Base-by-base conservation (phyloP, 495 filamentous ascomycete genomes). In the Lasiosphaeria miniovina region DNA sequence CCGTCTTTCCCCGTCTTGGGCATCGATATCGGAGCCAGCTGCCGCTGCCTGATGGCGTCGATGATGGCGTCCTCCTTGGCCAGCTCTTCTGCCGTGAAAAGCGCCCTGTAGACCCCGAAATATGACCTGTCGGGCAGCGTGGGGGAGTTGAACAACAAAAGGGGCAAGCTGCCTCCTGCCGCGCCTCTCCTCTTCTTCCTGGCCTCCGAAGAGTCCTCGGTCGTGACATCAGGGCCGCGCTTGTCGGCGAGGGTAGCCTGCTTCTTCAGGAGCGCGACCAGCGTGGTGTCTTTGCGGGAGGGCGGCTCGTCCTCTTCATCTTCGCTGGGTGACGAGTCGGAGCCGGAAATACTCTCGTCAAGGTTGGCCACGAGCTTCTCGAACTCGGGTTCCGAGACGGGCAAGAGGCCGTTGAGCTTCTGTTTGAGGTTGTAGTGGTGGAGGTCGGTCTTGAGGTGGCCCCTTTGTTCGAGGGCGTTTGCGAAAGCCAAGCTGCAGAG, bases 341-440 rank as follows among this genome's bases (percentile, higher is more conserved):
- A 94, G 1, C 93, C 93, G 6, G 93, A 98, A 59, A 98, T 86
- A 60, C 93, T 96, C 71, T 96, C 91, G 59, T 96, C 86, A 17
- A 96, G 78, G 40, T 91, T 84, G 15, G 86, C 90, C 10, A 97
- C 77, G 11, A 97, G 82, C 67, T 86, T 89, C 65, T 90, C 88
- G 57, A 98, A 98, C 49, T 96, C 88, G 10, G 65, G 64, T 58
- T 98, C 94, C 10, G 83, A 81, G 1, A 96, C 86, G 0, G 86
- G 76, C 10, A 76, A 78, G 49, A 77, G 80, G 0, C 89, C 90
- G 55, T 87, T 81, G 38, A 96, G 73, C 75, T 90, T 93, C 68
- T 90, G 90, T 71, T 96, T 97, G 52, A 97, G 70, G 69, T 98
- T 98, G 73, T 96, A 98, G 56, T 88, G 82, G 73, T 98, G 94